Percentiles rank a stretch among this genome's conserved stretches.
phyloP scores from a whole-genome alignment of 192 early-diverging fungal species.

The Rhizoclosmatium sp. region DNA sequence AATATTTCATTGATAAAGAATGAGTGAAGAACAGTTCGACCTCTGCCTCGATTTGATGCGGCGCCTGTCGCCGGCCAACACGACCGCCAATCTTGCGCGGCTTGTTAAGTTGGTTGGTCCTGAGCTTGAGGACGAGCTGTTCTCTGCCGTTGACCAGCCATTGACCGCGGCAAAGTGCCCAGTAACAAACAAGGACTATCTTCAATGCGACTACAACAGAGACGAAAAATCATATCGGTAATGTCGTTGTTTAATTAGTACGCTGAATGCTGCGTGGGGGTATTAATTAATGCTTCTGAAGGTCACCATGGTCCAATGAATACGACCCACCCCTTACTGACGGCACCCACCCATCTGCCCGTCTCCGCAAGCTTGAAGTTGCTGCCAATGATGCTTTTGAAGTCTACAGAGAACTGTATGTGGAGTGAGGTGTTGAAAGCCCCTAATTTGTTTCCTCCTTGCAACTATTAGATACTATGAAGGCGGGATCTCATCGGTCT shows the following conservation, averaged over 20 bases:
- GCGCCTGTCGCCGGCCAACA: slow-evolving; percentile 91
- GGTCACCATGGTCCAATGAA: slow-evolving; percentile 97
- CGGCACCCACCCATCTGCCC: slow-evolving; percentile 76
- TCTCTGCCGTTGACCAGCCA: slow-evolving; percentile 93
- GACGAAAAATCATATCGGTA: slow-evolving; percentile 93
- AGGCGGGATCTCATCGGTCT: slow-evolving; percentile 96
- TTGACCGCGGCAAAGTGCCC: slow-evolving; percentile 77
- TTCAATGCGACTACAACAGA: slow-evolving; percentile 96
- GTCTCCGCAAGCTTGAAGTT: slow-evolving; percentile 87
- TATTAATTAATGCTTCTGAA: slow-evolving; percentile 13
- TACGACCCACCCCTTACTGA: slow-evolving; percentile 85
- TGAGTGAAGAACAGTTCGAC: slow-evolving; percentile 65
- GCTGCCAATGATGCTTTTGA: slow-evolving; percentile 95
- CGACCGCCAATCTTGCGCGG: slow-evolving; percentile 84
- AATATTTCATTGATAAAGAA: background rate
- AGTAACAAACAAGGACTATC: slow-evolving; percentile 79
- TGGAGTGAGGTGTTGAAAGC: background rate
- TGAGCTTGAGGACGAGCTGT: slow-evolving; percentile 87
- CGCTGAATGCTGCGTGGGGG: background rate
- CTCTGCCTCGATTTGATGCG: slow-evolving; percentile 98
- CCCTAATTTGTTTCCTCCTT: background rate
- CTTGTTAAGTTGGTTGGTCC: slow-evolving; percentile 81
- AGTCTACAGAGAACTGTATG: slow-evolving; percentile 88
- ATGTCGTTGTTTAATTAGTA: background rate
- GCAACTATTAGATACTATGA: slow-evolving; percentile 70